phyloP scores from a whole-genome alignment of 495 filamentous ascomycete species.

The Beverwykella pulmonaria region DNA sequence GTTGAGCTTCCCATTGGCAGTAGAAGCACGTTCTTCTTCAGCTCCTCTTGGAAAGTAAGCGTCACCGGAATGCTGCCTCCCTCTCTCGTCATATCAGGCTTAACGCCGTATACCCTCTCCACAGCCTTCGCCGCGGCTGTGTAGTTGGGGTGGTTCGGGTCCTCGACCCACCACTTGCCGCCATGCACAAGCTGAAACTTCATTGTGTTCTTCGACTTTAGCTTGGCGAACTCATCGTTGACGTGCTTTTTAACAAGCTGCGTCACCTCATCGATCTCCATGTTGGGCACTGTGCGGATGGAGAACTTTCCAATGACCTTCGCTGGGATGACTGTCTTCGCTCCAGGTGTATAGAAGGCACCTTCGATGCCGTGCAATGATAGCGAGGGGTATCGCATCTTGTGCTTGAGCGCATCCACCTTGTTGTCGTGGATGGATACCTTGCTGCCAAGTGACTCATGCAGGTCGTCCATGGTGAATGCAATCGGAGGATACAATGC shows the following conservation, averaged over 20 bases:
- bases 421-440: slow-evolving; percentile 84
- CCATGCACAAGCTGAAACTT: slow-evolving; percentile 79
- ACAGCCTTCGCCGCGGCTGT: slow-evolving; percentile 88
- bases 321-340: slow-evolving; percentile 98
- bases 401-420: slow-evolving; percentile 87
- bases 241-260: slow-evolving; percentile 78
- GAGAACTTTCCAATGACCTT: slow-evolving; percentile 98
- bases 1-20: slow-evolving; percentile 96
- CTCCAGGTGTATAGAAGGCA: slow-evolving; percentile 88
- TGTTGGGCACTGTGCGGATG: slow-evolving; percentile 94
- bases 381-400: slow-evolving; percentile 88
- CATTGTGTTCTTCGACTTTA: slow-evolving; percentile 86
- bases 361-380: slow-evolving; percentile 97
- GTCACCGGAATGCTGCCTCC: slow-evolving; percentile 97
- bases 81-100: slow-evolving; percentile 95
- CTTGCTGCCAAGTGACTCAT: slow-evolving; percentile 84
- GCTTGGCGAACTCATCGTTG: slow-evolving; percentile 74
- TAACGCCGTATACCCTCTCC: slow-evolving; percentile 84
- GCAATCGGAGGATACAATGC: slow-evolving; percentile 79
- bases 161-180: slow-evolving; percentile 98
- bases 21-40: slow-evolving; percentile 96
- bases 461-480: slow-evolving; percentile 93
- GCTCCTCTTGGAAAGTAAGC: slow-evolving; percentile 94
- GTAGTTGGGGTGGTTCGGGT: slow-evolving; percentile 98
- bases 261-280: slow-evolving; percentile 90